Evolutionary conservation across 169 alveolate genomes (phyloP).

Genomic region (Neospora caninum): DNA sequence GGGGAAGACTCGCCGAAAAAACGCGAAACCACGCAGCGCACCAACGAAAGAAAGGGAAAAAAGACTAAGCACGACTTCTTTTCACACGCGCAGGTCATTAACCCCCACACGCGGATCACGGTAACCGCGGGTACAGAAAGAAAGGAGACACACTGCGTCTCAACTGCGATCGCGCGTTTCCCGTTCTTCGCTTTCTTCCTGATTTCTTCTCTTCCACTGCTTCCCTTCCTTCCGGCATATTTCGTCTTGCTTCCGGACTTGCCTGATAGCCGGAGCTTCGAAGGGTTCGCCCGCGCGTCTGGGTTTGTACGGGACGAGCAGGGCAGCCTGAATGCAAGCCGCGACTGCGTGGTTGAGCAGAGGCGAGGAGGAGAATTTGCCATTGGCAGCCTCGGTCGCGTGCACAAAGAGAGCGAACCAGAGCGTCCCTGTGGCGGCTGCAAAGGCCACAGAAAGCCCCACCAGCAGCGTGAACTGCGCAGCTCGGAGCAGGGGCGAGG

Average conservation of each 20-base stretch:
- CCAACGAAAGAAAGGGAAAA: too few species aligned
- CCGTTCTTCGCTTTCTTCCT: too few species aligned
- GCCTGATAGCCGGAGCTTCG: not conserved
- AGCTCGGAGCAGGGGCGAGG: slow-evolving; percentile 48
- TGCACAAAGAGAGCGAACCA: slow-evolving; percentile 61
- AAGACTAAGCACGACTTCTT: too few species aligned
- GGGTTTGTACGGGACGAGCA: slow-evolving; percentile 67
- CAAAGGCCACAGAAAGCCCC: slow-evolving; percentile 23
- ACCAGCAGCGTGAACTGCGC: slow-evolving; percentile 52
- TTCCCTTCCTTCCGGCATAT: too few species aligned
- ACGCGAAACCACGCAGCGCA: too few species aligned
- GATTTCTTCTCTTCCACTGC: too few species aligned
- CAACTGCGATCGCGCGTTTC: too few species aligned
- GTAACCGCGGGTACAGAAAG: too few species aligned
- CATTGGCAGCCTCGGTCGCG: slow-evolving; percentile 67
- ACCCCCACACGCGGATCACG: too few species aligned
- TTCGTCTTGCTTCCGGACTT: not conserved
- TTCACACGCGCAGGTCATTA: too few species aligned
- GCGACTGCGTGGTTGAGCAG: slow-evolving; percentile 53
- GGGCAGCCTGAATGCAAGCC: slow-evolving; percentile 37
- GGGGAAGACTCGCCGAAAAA: too few species aligned
- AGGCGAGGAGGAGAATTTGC: slow-evolving; percentile 49
- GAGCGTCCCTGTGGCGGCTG: not conserved
- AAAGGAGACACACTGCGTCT: too few species aligned
- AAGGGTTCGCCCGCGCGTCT: slow-evolving; percentile 17